Evolutionary conservation across 768 basidiomycete species (phyloP), one percentile per base, ranked within the genome.

Genomic region (Pisolithus orientalis): DNA sequence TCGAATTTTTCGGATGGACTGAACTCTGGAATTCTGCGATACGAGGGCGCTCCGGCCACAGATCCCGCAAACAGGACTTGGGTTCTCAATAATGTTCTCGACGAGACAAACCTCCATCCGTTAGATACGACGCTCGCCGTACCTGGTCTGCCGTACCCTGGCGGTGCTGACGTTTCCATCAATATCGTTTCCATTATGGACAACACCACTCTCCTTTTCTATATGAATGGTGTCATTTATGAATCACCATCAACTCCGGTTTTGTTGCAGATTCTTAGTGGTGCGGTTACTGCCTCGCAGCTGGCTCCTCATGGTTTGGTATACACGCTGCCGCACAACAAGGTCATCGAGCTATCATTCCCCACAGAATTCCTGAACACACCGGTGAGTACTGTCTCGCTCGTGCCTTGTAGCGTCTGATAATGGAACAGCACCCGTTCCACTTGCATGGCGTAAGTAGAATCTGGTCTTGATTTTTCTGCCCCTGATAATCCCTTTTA

Each of bases 11-110:
- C 69, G 37, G 52, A 64, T 50, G 70, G 69, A 14, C 42, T 65
- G 51, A 74, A 77, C 60, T 75, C 73, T 27, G 77, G 72, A 0
- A 74, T 79, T 50, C 65, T 79, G 8, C 66, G 72, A 29, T 79
- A 79, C 53, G 51, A 54, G 3, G 74, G 73, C 7, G 75, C 76
- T 24, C 62, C 68, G 0, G 29, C 45, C 10, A 49, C n/a, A 6
- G 74, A 78, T 0, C 76, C 76, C 10, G 52, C 32, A 1, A 68
- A 61, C 43, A 50, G 52, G 53, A 52, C 49, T 3, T 48, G 46
- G 57, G 1, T 44, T 3, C 24, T 17, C 14, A 46, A 49, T 21
- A 60, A 53, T 16, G 66, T 62, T 1, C 56, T 78, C 27, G 39
- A 66, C 2, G 78, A 79, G 55, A 67, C 64, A 0, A 55, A 66